Evolutionary conservation across 768 basidiomycete genomes (phyloP), one percentile per base, ranked within the genome.

Genomic region (Aureoboletus auriporus): DNA sequence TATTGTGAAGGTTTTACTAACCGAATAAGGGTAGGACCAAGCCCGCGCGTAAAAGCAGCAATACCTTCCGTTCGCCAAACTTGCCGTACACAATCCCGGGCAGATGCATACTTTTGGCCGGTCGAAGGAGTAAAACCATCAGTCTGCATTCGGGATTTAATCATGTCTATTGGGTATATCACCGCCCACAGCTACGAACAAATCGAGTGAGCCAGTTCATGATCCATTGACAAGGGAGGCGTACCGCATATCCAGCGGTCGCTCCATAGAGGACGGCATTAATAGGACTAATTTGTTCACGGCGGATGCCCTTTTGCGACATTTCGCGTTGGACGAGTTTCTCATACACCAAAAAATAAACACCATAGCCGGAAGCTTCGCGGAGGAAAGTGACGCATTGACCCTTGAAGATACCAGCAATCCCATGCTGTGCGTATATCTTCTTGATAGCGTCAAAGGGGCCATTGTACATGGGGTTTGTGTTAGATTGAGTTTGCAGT

Each of bases 71-170:
- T 78, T 47, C 80, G 72, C 86, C 85, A 94, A 14, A 93, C 84
- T 46, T 80, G 87, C 30, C 83, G 79, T 29, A 89, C 82, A 55
- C 91, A 94, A 61, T 96, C 85, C 30, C 91, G 60, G 12, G 89
- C 83, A 13, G 88, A 88, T 28, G 74, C 76, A 68, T 96, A 97
- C 62, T 89, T 90, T 57, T 85, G 85, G 27, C 86, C 85, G 37
- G 82, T 84, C 13, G 83, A 72, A 4, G 82, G 69, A 10, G 80
- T 75, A 66, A 93, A 93, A 0, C 85, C 89, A 61, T 97, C 95
- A 0, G 94, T 96, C 69, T 98, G 95, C 77, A 97, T 88, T 45
- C 93, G 82, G 26, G 91, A 92, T 64, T 98, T 98, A 62, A 97
- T 83, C 79, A 96, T 90, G 68, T 96, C 93, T 67, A 94, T 86